Evolutionary conservation across 345 rosid species (phyloP), one percentile per base, ranked within the genome.

Genomic region (Kernera saxatilis): DNA sequence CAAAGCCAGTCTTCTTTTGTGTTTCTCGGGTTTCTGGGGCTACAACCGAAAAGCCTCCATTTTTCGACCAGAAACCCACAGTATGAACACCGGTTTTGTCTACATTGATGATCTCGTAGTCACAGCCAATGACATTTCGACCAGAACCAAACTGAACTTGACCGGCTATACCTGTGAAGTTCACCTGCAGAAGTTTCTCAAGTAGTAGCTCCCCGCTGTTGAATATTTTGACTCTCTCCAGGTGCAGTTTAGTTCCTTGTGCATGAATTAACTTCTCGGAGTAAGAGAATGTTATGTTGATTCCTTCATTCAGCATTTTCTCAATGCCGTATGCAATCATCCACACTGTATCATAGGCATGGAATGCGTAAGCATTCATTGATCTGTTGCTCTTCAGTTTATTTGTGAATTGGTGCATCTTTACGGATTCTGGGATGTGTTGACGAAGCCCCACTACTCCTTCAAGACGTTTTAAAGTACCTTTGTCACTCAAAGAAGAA

Each of bases 291-390:
- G 85, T 84, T 73, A 87, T 44, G 64, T 80, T 88, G 57, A 77
- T 74, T 53, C 72, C 76, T 58, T 77, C 83, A 30, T 83, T 79
- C 30, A 88, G 60, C 59, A 84, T 78, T 66, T 74, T 78, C 71
- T 87, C 84, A 1, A 91, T 68, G 1, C 96, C 81, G 18, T 15
- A 58, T 18, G 98, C 98, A 61, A 87, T 82, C 56, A 72, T 54
- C 98, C 98, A 91, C 60, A 93, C 86, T 2, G 96, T 84, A 80
- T 93, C 98, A 77, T 90, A 93, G 39, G 98, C 97, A 72, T 76
- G 85, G 25, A 86, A 77, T 8, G 85, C 94, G 57, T 86, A 93
- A 18, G 85, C 62, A 66, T 87, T 90, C 78, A 88, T 46, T 5
- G 86, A 69, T 70, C 21, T 72, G 51, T 50, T 84, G 63, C 69